These are phyloP conservation scores for Xylona heveae DNA, from an alignment of 495 filamentous ascomycete species.

Conservation along the genomic window DNA sequence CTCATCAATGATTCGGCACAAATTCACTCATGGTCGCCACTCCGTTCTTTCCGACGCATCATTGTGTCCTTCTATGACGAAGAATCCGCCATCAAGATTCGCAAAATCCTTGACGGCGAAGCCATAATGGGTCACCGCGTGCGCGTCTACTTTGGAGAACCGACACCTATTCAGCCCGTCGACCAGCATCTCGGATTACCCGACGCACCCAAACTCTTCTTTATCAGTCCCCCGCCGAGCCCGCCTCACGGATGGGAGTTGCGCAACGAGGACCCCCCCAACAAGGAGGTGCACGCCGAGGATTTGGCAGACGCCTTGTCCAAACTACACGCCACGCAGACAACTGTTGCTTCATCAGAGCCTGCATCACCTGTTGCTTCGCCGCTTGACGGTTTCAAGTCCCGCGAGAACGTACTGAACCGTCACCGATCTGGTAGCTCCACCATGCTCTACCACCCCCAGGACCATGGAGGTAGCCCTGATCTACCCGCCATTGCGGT, in stretches of 20 bases:
- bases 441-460: slow-evolving; percentile 56
- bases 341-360: slow-evolving; percentile 6
- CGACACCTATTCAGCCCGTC: slow-evolving; percentile 38
- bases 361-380: slow-evolving; percentile 16
- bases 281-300: slow-evolving; percentile 79
- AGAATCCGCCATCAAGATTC: slow-evolving; percentile 50
- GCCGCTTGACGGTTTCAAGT: slow-evolving; percentile 13
- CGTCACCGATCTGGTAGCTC: slow-evolving; percentile 20
- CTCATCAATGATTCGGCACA: slow-evolving; percentile 45
- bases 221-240: slow-evolving; percentile 81
- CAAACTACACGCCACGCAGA: slow-evolving; percentile 25
- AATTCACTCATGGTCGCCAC: slow-evolving; percentile 73
- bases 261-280: slow-evolving; percentile 74
- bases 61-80: slow-evolving; percentile 65
- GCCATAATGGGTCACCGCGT: slow-evolving; percentile 45
- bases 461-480: slow-evolving; percentile 52
- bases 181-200: slow-evolving; percentile 61
- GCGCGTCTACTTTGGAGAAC: slow-evolving; percentile 76
- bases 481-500: slow-evolving; percentile 76
- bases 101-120: slow-evolving; percentile 48
- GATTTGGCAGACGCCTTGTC: slow-evolving; percentile 69
- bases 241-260: slow-evolving; percentile 90
- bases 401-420: slow-evolving; percentile 4
- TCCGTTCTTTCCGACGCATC: slow-evolving; percentile 83
- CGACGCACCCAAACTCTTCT: slow-evolving; percentile 79